Conservation (phyloP, 2,329 filamentous ascomycete species). For the Rhynchosporium graminicola region DNA sequence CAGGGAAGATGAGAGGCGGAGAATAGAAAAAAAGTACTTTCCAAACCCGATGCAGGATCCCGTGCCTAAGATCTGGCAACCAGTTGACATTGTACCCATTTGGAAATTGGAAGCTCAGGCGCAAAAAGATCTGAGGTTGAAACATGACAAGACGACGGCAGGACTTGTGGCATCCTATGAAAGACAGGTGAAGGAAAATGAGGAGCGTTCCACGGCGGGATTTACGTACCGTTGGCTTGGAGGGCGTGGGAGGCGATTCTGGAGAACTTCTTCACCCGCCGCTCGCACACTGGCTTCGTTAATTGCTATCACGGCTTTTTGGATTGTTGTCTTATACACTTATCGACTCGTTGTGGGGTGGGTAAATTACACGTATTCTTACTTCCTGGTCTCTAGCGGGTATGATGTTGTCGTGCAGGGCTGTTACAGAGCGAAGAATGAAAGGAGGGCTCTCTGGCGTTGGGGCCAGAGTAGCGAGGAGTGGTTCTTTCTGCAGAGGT, state of each 20-base stretch:
- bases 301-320: background rate
- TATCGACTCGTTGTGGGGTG: background rate
- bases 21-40: no score
- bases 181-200: no score
- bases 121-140: no score
- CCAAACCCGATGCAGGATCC: no score
- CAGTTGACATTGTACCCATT: no score
- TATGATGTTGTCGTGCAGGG: background rate
- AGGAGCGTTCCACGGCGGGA: no score
- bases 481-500: constrained; percentile 14
- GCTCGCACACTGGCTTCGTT: background rate
- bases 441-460: background rate
- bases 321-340: background rate
- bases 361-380: background rate
- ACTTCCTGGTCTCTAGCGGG: background rate
- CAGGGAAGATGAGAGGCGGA: no score
- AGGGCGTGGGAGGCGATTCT: background rate
- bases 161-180: no score
- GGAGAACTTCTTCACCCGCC: background rate
- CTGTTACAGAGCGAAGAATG: background rate
- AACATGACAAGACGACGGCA: no score
- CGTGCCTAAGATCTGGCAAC: no score
- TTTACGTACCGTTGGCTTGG: no score
- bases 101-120: no score
- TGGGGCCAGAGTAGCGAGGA: background rate